phyloP scores from a whole-genome alignment of 2,329 filamentous ascomycete genomes.

The Botrytis cinerea region DNA sequence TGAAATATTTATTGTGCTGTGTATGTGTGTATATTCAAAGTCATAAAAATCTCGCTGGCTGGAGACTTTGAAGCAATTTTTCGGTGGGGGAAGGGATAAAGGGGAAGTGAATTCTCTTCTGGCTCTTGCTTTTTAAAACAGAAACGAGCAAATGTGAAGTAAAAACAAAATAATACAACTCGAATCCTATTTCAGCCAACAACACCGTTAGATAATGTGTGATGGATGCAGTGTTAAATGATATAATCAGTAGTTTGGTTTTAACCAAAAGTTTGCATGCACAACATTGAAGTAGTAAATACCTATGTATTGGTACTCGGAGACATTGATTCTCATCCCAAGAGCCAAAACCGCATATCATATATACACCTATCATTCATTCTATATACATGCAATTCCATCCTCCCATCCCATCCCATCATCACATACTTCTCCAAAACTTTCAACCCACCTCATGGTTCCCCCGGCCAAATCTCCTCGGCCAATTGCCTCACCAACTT shows the following conservation, averaged over 20 bases:
- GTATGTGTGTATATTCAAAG: not conserved
- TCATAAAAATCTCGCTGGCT: not conserved
- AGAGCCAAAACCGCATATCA: not conserved
- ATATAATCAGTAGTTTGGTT: not conserved
- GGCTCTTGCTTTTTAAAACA: not conserved
- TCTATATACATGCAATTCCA: not conserved
- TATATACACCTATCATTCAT: not conserved
- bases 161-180: no score
- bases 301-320: not conserved
- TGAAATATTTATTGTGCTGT: not conserved
- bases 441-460: slow-evolving; percentile 27
- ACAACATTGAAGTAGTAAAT: not conserved
- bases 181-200: no score
- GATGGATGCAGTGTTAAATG: not conserved
- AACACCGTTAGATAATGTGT: not conserved
- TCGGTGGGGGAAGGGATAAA: not conserved
- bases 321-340: not conserved
- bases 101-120: not conserved
- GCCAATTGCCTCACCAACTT: slow-evolving; percentile 70
- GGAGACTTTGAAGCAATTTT: not conserved
- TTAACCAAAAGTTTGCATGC: not conserved
- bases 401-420: not conserved
- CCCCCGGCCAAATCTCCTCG: slow-evolving; percentile 64
- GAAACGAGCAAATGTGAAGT: no score
- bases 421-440: no score